Evolutionary conservation across 352 stramenopile species (phyloP).

Genomic region (Pythium myriotylum): DNA sequence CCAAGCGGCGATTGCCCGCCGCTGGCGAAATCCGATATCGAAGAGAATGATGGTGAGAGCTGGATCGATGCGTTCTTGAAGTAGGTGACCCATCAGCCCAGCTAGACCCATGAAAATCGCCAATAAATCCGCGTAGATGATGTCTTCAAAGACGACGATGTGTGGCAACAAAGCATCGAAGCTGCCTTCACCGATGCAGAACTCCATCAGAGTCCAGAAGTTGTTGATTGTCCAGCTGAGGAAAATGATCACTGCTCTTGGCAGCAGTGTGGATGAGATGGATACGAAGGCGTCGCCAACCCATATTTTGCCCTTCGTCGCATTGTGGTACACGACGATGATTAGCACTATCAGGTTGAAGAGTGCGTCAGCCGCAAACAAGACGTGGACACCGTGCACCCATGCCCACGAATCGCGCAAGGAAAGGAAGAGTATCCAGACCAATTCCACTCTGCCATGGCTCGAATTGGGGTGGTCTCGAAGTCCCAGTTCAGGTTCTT

Average conservation of each 20-base stretch:
- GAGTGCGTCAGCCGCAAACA: constrained; percentile 39
- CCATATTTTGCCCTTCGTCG: constrained; percentile 6
- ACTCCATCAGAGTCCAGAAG: constrained; percentile 31
- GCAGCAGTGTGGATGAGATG: constrained; percentile 35
- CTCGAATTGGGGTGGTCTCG: constrained; percentile 9
- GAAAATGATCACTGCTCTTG: constrained; percentile 40
- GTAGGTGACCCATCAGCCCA: background rate
- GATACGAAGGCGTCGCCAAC: constrained; percentile 5
- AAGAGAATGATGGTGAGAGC: constrained; percentile 7
- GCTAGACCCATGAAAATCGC: constrained; percentile 17
- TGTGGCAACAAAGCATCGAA: background rate
- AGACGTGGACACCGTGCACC: constrained; percentile 48
- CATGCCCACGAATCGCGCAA: constrained; percentile 52
- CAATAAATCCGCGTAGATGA: constrained; percentile 25
- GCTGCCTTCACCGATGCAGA: background rate
- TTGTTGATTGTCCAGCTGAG: constrained; percentile 43
- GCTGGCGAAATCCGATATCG: background rate
- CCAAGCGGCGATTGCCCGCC: background rate
- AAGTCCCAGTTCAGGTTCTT: constrained; percentile 40
- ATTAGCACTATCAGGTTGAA: constrained; percentile 33
- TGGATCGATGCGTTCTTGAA: constrained; percentile 14
- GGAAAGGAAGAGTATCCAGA: constrained; percentile 23
- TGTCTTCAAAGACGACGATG: background rate
- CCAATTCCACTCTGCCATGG: constrained; percentile 37
- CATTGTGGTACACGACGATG: constrained; percentile 4